Evolutionary conservation across 257 asterid genomes (phyloP), one percentile per base, ranked within the genome.

Genomic region (Salvia splendens): DNA sequence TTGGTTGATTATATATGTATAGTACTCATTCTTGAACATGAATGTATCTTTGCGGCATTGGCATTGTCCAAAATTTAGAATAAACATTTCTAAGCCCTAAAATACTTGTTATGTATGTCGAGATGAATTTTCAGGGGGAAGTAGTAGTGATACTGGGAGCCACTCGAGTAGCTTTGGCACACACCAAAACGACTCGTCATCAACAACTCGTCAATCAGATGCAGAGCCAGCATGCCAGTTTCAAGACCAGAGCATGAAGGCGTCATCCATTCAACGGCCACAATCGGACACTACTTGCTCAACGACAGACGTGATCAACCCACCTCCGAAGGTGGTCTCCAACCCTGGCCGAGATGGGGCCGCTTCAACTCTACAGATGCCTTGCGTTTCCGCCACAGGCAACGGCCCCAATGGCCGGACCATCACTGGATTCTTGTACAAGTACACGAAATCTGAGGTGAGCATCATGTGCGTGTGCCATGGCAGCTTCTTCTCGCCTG

Each of bases 391-490:
- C 1, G 35, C 91, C 17, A 86, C 89, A 0, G 92, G 95, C 6
- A 85, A 80, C 8, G 91, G 91, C 3, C 89, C 93, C 0, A 78
- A 86, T 16, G 86, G 94, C 24, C 86, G 67, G 41, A 86, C 91
- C 2, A 61, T 86, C 1, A 80, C 71, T 0, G 93, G 94, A 2
- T 80, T 88, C 51, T 61, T 88, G 65, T 78, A 73, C 78, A 75
- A 82, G 70, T 88, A 84, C 56, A 65, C 84, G 0, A 78, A 65
- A n/a, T 28, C 72, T 0, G 89, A 88, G 69, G 85, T 86, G 3
- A 77, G 76, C 67, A 86, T 88, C 32, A 73, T 81, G 8, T 86
- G 96, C 12, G 80, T 77, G 33, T 88, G 96, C 74, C 96, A 88
- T 38, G 84, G 91, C 47, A 76, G 67, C 11, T 78, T 82, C 2